phyloP scores from a whole-genome alignment of 2,329 filamentous ascomycete genomes.

The Trichoderma hamatum region DNA sequence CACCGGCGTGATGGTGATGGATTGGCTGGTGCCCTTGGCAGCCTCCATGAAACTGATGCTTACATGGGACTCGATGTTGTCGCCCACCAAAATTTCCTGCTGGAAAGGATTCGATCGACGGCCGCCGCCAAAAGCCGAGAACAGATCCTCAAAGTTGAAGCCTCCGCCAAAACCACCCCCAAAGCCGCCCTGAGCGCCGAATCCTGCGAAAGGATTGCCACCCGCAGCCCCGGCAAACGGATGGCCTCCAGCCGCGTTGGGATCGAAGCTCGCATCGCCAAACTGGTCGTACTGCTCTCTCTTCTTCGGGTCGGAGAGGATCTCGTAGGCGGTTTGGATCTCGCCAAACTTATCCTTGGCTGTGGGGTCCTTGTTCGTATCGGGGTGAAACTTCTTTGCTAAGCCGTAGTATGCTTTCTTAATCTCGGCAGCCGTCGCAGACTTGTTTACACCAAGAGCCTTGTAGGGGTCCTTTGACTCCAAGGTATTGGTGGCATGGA shows the following conservation, averaged over 20 bases:
- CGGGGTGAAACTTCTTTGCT: constrained; percentile 96
- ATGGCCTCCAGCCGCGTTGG: constrained; percentile 65
- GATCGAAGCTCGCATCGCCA: constrained; percentile 85
- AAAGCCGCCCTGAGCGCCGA: constrained; percentile 65
- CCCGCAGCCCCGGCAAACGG: constrained; percentile 65
- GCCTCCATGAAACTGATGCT: constrained; percentile 96
- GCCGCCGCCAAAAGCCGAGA: constrained; percentile 76
- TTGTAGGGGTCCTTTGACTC: constrained; percentile 80
- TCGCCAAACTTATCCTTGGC: constrained; percentile 95
- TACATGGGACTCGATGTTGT: constrained; percentile 93
- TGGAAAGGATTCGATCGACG: constrained; percentile 67
- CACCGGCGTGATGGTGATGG: constrained; percentile 83
- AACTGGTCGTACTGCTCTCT: constrained; percentile 90
- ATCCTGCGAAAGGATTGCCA: constrained; percentile 66
- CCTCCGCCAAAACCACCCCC: constrained; percentile 73
- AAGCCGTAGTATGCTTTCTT: constrained; percentile 98
- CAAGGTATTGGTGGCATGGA: constrained; percentile 61
- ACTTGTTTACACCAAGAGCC: constrained; percentile 80
- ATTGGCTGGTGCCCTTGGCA: constrained; percentile 85
- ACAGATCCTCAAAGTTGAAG: constrained; percentile 96
- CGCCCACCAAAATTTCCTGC: constrained; percentile 83
- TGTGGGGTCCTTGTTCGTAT: constrained; percentile 93
- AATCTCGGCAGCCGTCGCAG: constrained; percentile 81
- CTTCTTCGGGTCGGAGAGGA: constrained; percentile 91
- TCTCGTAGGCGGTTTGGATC: constrained; percentile 90